Evolutionary conservation across 208 protist genomes (phyloP), one percentile per base, ranked within the genome.

Genomic region (Leishmania martiniquensis): DNA sequence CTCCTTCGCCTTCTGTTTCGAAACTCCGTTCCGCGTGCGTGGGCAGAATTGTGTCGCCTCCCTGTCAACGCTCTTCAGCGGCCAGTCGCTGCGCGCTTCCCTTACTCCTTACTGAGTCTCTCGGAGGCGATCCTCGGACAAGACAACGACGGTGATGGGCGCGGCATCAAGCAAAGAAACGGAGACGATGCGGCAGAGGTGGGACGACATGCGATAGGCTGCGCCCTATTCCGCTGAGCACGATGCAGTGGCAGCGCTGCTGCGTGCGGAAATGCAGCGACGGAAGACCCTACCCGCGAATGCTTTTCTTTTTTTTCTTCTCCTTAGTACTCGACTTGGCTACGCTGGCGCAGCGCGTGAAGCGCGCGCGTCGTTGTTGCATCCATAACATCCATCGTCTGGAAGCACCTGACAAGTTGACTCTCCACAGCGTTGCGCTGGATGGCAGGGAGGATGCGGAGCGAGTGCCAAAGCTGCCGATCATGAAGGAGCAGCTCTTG

Each of bases 401-500:
- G 81, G 45, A 96, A 87, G 76, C 89, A 87, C 74, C 89, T 87
- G 69, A 76, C 70, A 63, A 93, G 62, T 29, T 75, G 68, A 10
- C 68, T 74, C 62, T 84, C 73, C 34, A 96, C 91, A 25, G 52
- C 70, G 32, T 91, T 80, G 25, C 89, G 87, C 73, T 83, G 71
- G 42, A 44, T 62, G 22, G 70, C 59, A 12, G 69, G 82, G 49
- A 86, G 74, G 17, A 62, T 32, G 66, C 87, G 86, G 65, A 96
- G 45, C 34, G 85, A 83, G 29, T 84, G 75, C 86, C 90, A 92
- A 54, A 94, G 69, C 4, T 69, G 15, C 12, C 80, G 72, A 79
- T 94, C 90, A n/a, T 89, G 77, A 54, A 96, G 60, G 1, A 96
- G 34, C 32, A 94, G 25, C 49, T 87, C 84, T n/a, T 85, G 87